Conservation (phyloP, 345 rosid species). For the Eucalyptus melliodora region DNA sequence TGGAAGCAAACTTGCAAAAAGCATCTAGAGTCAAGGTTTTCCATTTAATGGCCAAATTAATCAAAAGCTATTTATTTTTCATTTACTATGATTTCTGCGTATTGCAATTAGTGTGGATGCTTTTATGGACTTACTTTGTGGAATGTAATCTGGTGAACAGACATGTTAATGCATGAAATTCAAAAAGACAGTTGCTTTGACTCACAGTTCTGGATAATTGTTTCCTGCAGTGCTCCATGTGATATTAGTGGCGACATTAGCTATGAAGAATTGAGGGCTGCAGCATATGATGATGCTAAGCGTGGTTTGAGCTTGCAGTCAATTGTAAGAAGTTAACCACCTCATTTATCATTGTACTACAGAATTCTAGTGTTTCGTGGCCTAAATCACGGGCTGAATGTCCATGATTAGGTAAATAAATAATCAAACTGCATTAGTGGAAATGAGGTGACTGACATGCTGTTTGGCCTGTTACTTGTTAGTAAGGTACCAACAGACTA, state of each 20-base stretch:
- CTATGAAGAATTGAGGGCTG: constrained; percentile 73
- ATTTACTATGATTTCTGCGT: neutral
- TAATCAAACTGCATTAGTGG: neutral
- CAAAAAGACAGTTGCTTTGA: neutral
- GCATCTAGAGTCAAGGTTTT: neutral
- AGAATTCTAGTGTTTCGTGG: neutral
- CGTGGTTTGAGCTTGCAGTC: constrained; percentile 62
- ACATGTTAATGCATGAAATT: neutral
- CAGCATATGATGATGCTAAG: constrained; percentile 75
- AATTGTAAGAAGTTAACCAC: constrained; percentile 44
- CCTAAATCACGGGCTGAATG: neutral
- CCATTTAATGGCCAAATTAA: neutral
- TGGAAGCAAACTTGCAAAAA: neutral
- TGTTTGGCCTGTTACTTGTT: neutral
- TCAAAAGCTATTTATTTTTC: neutral
- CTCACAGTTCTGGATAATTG: neutral
- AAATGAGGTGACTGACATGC: neutral
- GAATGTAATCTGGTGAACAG: neutral
- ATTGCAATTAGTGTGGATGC: neutral
- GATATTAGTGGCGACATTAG: constrained; percentile 67
- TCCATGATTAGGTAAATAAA: neutral
- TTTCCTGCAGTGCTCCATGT: constrained; percentile 46
- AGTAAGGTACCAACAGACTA: neutral
- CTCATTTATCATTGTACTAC: neutral
- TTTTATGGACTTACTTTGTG: neutral